Conservation (phyloP, 2,329 filamentous ascomycete species). For the Hypomyces perniciosus region DNA sequence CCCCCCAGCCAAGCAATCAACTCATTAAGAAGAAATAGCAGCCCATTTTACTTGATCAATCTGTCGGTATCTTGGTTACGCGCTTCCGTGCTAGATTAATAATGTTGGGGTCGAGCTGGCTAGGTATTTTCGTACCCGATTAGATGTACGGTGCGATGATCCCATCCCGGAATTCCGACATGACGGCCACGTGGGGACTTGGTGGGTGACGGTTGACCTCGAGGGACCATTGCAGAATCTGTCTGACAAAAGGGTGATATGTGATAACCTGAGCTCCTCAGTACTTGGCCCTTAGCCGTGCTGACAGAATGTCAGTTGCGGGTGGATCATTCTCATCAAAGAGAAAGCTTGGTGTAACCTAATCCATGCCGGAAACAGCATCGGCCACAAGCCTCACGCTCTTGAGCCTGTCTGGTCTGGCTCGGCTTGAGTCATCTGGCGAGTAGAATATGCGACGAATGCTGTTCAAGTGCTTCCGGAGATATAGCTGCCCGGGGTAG, state of each 20-base stretch:
- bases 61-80: no score
- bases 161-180: constrained; percentile 31
- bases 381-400: constrained; percentile 42
- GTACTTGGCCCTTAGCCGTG: constrained; percentile 85
- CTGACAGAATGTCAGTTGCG: constrained; percentile 68
- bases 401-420: constrained; percentile 33
- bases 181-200: constrained; percentile 24
- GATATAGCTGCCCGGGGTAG: constrained; percentile 57
- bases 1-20: no score
- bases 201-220: constrained; percentile 29
- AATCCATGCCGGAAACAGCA: constrained; percentile 36
- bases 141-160: constrained; percentile 33
- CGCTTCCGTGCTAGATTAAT: constrained; percentile 47
- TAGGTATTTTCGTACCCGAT: constrained; percentile 28
- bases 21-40: no score
- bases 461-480: constrained; percentile 58
- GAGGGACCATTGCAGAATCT: constrained; percentile 46
- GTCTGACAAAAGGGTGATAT: constrained; percentile 65
- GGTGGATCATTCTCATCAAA: constrained; percentile 65
- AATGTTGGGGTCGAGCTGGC: constrained; percentile 39
- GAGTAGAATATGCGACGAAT: constrained; percentile 54
- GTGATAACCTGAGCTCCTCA: constrained; percentile 90
- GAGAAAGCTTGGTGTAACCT: constrained; percentile 45
- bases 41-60: no score
- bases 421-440: constrained; percentile 29